phyloP scores from a whole-genome alignment of 306 rosid species.

The Bauhinia variegata region DNA sequence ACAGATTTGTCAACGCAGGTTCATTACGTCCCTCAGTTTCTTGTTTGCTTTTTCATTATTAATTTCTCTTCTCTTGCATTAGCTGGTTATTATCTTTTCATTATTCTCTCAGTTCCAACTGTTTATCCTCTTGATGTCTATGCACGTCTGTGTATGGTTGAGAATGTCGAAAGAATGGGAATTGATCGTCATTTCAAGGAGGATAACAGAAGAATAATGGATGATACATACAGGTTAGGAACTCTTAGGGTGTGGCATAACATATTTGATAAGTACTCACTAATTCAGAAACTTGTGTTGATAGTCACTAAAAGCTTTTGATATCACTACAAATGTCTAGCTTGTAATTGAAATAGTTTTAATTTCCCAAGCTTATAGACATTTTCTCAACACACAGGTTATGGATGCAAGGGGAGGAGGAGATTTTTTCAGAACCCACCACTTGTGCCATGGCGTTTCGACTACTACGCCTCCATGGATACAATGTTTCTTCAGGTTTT shows the following conservation, averaged over 20 bases:
- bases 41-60: not conserved
- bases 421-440: constrained; percentile 64
- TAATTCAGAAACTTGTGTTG: no score
- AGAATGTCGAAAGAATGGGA: constrained; percentile 75
- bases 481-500: constrained; percentile 73
- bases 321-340: no score
- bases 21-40: not conserved
- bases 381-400: constrained; percentile 45
- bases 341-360: no score
- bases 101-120: constrained; percentile 61
- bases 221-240: constrained; percentile 82
- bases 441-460: constrained; percentile 86
- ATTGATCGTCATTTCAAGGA: constrained; percentile 66
- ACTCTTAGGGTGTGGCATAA: no score
- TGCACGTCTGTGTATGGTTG: constrained; percentile 72
- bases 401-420: constrained; percentile 70
- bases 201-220: constrained; percentile 65
- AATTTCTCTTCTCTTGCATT: not conserved
- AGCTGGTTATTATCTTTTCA: not conserved
- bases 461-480: constrained; percentile 64
- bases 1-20: constrained; percentile 57
- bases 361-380: no score
- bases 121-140: constrained; percentile 71
- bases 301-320: no score
- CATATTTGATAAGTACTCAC: constrained; percentile 27